Evolutionary conservation across 257 asterid genomes (phyloP), one percentile per base, ranked within the genome.

Genomic region (Penstemon barbatus): DNA sequence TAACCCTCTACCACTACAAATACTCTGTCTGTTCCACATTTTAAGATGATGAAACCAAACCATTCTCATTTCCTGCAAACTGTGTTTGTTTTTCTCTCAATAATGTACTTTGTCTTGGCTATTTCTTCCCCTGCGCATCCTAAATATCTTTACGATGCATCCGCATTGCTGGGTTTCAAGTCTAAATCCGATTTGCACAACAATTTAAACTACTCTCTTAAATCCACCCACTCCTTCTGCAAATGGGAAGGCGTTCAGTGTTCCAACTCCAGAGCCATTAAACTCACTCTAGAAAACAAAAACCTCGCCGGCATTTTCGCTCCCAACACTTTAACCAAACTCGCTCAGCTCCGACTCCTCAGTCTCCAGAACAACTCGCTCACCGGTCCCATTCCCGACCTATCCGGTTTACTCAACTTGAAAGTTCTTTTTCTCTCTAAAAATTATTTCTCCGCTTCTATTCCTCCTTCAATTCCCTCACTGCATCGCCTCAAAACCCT

Each of bases 401-500:
- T 92, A 0, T 86, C 98, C 63, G 61, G 77, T 51, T 66, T 92
- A 38, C 0, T 68, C 53, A 86, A 86, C 71, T 84, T 92, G 18
- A 92, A 92, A 65, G 82, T 59, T 2, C 88, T 92, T 2, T 88
- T 90, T 5, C 87, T 92, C 8, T 74, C 75, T 6, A 83, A 80
- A 11, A 92, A 92, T 46, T 79, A 63, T 4, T 90, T 92, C 79
- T 71, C 90, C 64, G 95, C 87, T 42, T 19, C 69, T 1, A 51
- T 90, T 8, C 96, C 95, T 1, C 88, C 82, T 39, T 90, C 98
- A 1, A 38, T 92, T 2, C 65, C 95, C 7, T 43, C 83, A 2
- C 89, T 92, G 55, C 97, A 83, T 57, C 96, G 96, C 3, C 89
- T 92, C 69, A 90, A 83, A 63, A 88, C 91, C 5, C 82, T 90